These are phyloP conservation scores for Dipteronia sinensis DNA, from an alignment of 345 rosid species.

Conservation along the genomic window DNA sequence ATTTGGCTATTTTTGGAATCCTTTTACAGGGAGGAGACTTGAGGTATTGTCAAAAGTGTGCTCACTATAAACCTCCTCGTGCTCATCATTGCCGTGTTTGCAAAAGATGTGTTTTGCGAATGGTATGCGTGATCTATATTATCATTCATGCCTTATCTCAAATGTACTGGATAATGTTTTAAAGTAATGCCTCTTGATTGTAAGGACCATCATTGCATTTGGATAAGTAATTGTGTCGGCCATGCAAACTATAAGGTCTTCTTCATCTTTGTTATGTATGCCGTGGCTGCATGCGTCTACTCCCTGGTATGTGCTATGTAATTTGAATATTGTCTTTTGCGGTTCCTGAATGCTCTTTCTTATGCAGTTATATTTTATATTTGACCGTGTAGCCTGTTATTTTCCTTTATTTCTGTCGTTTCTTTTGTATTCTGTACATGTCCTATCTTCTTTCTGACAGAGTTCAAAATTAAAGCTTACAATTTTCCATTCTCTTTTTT, in stretches of 20 bases:
- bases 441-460: background rate
- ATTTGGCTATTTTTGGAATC: constrained; percentile 21
- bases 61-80: constrained; percentile 84
- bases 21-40: constrained; percentile 85
- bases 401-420: background rate
- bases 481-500: background rate
- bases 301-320: constrained; percentile 60
- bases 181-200: constrained; percentile 47
- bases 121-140: constrained; percentile 56
- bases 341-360: background rate
- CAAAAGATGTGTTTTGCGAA: constrained; percentile 85
- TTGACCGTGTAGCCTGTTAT: background rate
- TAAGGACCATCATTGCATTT: constrained; percentile 95
- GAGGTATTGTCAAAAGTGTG: constrained; percentile 91
- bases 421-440: background rate
- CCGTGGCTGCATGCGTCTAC: constrained; percentile 71
- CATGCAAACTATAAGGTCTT: constrained; percentile 91
- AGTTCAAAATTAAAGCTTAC: background rate
- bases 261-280: constrained; percentile 77
- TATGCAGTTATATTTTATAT: background rate
- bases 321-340: background rate
- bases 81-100: constrained; percentile 97
- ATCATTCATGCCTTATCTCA: constrained; percentile 20
- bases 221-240: constrained; percentile 96
- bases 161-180: constrained; percentile 32